Percentiles rank a stretch among this genome's conserved stretches.
Evolutionary conservation across 768 basidiomycete species (phyloP).

Genomic region (Suillus tomentosus): DNA sequence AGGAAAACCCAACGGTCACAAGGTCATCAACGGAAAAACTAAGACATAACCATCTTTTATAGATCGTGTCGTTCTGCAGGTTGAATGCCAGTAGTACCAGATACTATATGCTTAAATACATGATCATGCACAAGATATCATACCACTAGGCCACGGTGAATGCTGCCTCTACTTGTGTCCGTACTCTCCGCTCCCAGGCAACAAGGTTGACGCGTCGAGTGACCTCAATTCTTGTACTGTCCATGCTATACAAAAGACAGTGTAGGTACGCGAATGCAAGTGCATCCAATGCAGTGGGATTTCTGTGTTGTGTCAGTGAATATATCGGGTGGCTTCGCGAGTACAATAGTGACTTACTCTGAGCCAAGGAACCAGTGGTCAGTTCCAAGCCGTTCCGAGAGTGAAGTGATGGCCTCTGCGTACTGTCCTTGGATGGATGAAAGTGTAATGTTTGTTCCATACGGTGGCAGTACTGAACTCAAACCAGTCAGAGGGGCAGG

Average conservation of each 20-base stretch:
- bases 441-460: constrained; percentile 57
- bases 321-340: constrained; percentile 1
- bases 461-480: constrained; percentile 59
- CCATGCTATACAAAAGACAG: constrained; percentile 51
- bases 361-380: constrained; percentile 85
- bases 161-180: constrained; percentile 54
- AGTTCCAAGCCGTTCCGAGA: constrained; percentile 73
- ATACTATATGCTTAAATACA: background rate
- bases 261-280: constrained; percentile 83
- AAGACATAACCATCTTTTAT: constrained; percentile 16
- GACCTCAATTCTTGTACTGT: constrained; percentile 58
- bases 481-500: constrained; percentile 74
- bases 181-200: constrained; percentile 75
- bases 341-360: constrained; percentile 42
- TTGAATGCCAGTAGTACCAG: background rate
- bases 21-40: constrained; percentile 17
- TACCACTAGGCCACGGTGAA: constrained; percentile 35
- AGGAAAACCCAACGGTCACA: constrained; percentile 22
- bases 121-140: background rate
- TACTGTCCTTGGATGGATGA: constrained; percentile 58
- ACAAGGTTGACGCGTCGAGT: constrained; percentile 75
- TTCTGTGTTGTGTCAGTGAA: constrained; percentile 40
- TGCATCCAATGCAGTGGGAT: constrained; percentile 80
- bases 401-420: constrained; percentile 67
- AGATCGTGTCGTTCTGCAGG: background rate